These are phyloP conservation scores for Tuber borchii DNA, from an alignment of 495 filamentous ascomycete species.

Conservation along the genomic window DNA sequence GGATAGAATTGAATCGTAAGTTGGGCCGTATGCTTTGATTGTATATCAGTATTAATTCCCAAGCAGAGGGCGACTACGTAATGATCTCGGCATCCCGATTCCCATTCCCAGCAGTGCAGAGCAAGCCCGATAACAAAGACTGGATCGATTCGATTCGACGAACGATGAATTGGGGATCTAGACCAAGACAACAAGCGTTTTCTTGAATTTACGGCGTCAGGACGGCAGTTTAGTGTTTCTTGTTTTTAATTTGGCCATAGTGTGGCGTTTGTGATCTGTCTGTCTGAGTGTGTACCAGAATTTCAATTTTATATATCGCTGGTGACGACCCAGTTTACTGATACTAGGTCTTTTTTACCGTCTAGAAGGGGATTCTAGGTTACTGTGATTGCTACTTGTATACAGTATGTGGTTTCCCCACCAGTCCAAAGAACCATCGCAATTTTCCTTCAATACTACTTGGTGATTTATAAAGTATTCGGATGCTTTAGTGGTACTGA, in stretches of 20 bases:
- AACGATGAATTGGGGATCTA: constrained; percentile 86
- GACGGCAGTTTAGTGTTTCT: background rate
- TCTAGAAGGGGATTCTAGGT: background rate
- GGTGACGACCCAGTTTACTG: background rate
- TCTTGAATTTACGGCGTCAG: background rate
- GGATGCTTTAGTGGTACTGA: background rate
- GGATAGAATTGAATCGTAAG: constrained; percentile 67
- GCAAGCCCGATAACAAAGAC: constrained; percentile 58
- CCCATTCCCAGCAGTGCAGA: constrained; percentile 88
- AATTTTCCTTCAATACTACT: background rate
- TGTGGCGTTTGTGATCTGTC: background rate
- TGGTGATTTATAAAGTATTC: background rate
- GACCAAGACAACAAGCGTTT: constrained; percentile 43
- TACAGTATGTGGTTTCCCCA: background rate
- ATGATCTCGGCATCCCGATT: constrained; percentile 91
- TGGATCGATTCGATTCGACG: constrained; percentile 93
- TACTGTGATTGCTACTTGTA: background rate
- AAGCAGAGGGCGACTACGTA: constrained; percentile 74
- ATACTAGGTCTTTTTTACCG: background rate
- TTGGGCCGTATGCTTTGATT: background rate
- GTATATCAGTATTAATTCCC: background rate
- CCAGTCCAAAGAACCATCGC: background rate
- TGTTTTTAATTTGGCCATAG: background rate
- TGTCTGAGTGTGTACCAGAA: background rate
- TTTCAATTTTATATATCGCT: background rate